A percentile compares a stretch with the other conserved stretches of the same genome.
phyloP scores from a whole-genome alignment of 2,329 filamentous ascomycete species.

The Sphaceloma murrayae region DNA sequence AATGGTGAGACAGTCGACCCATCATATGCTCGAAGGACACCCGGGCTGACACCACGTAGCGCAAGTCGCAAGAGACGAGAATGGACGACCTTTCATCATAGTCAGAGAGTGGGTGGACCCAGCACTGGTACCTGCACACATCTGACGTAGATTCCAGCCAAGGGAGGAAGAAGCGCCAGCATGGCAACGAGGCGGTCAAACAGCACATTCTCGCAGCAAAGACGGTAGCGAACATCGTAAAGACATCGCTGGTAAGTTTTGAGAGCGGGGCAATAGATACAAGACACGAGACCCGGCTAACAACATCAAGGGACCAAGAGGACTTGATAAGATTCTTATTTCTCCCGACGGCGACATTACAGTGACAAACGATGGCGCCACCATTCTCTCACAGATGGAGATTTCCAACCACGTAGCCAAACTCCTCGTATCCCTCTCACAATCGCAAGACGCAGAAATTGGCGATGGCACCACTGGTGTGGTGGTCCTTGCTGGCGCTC shows the following conservation, averaged over 20 bases:
- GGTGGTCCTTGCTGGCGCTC: slow-evolving; percentile 85
- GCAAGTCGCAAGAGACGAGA: slow-evolving; percentile 88
- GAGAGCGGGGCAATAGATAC: neutral
- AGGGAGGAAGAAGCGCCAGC: slow-evolving; percentile 93
- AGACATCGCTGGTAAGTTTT: slow-evolving; percentile 66
- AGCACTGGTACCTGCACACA: slow-evolving; percentile 17
- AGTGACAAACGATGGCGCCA: slow-evolving; percentile 97
- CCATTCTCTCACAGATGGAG: slow-evolving; percentile 94
- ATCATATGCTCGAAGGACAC: neutral
- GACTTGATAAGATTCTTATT: slow-evolving; percentile 97
- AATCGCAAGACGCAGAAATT: slow-evolving; percentile 98
- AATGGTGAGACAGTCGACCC: slow-evolving; percentile 52
- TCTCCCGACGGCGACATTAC: slow-evolving; percentile 98
- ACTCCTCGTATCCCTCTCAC: slow-evolving; percentile 90
- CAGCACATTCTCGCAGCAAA: slow-evolving; percentile 94
- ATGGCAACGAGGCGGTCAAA: slow-evolving; percentile 95
- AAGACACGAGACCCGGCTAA: neutral
- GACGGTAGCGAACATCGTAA: slow-evolving; percentile 94
- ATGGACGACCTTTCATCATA: slow-evolving; percentile 93
- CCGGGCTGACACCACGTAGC: slow-evolving; percentile 36
- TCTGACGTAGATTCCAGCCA: slow-evolving; percentile 52
- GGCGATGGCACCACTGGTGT: slow-evolving; percentile 97
- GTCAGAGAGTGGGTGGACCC: slow-evolving; percentile 76
- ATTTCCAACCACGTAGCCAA: slow-evolving; percentile 98
- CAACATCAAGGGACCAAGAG: slow-evolving; percentile 58